phyloP scores from a whole-genome alignment of 768 basidiomycete genomes.

The Phylloporus sp. region DNA sequence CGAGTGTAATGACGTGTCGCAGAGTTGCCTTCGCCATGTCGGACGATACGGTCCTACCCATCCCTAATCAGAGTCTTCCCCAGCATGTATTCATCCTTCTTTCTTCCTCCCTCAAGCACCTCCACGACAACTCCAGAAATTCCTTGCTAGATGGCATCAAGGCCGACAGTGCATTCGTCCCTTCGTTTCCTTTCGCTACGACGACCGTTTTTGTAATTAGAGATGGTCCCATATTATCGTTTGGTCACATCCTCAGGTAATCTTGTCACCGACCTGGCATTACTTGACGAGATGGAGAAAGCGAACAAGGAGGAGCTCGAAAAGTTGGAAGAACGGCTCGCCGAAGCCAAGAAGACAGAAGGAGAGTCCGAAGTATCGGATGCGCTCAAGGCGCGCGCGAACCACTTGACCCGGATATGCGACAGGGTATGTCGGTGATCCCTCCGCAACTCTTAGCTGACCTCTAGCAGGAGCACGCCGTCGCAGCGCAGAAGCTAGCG shows the following conservation, averaged over 20 bases:
- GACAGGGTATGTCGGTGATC: constrained; percentile 49
- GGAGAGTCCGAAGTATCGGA: constrained; percentile 94
- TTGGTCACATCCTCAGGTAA: constrained; percentile 48
- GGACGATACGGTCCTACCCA: constrained; percentile 78
- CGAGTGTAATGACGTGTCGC: constrained; percentile 18
- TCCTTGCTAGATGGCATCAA: constrained; percentile 70
- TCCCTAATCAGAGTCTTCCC: constrained; percentile 79
- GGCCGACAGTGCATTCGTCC: constrained; percentile 59
- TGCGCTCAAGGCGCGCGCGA: constrained; percentile 76
- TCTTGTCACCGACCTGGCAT: constrained; percentile 36
- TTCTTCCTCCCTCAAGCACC: constrained; percentile 50
- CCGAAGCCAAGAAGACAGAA: constrained; percentile 84
- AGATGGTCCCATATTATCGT: constrained; percentile 85
- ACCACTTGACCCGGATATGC: constrained; percentile 83
- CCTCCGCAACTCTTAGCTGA: not conserved
- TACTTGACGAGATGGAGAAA: constrained; percentile 31
- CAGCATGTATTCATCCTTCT: constrained; percentile 76
- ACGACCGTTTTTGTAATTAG: constrained; percentile 34
- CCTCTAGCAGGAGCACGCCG: constrained; percentile 61
- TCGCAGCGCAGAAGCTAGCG: constrained; percentile 78
- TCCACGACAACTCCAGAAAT: constrained; percentile 63
- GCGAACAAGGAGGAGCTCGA: constrained; percentile 70
- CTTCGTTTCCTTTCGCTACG: not conserved
- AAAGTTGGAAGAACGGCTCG: constrained; percentile 69
- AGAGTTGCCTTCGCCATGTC: constrained; percentile 48